A percentile compares a stretch with the other conserved stretches of the same genome.
Conservation (phyloP, 192 early-diverging fungal genomes). For the Backusella psychrophila region DNA sequence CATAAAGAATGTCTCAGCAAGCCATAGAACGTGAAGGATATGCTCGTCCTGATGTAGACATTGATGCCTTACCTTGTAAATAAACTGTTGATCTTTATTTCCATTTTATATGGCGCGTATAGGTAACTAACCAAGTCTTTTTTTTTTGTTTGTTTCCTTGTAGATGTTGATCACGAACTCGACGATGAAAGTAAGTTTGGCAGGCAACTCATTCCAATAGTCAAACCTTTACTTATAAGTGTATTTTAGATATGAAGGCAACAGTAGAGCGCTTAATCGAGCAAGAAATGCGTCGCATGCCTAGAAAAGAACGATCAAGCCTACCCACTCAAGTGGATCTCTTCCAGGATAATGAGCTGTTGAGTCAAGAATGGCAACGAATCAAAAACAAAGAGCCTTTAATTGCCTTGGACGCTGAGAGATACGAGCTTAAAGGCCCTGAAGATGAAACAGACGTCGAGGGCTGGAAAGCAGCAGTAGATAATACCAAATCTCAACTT, state of each 20-base stretch:
- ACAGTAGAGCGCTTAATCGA: conserved; percentile 53
- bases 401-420: conserved; percentile 40
- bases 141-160: neutral
- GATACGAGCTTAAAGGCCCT: conserved; percentile 49
- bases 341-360: conserved; percentile 38
- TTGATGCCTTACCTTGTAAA: conserved; percentile 52
- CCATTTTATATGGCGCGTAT: too few species aligned
- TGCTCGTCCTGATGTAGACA: conserved; percentile 20
- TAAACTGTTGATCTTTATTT: neutral
- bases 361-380: conserved; percentile 46
- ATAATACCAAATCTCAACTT: conserved; percentile 53
- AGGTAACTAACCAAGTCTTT: neutral
- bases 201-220: neutral
- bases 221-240: neutral
- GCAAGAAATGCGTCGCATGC: conserved; percentile 52
- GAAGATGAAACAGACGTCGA: conserved; percentile 37
- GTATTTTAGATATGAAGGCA: conserved; percentile 40
- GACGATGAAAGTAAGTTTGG: conserved; percentile 41
- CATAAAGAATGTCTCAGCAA: neutral
- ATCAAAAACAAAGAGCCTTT: conserved; percentile 45
- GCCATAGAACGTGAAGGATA: neutral
- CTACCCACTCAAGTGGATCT: conserved; percentile 48
- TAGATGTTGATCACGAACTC: conserved; percentile 53
- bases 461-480: conserved; percentile 41
- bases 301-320: conserved; percentile 31